Percentiles rank a stretch among this genome's conserved stretches.
Evolutionary conservation across 2,329 filamentous ascomycete species (phyloP).

Genomic region (Cercospora sesami): DNA sequence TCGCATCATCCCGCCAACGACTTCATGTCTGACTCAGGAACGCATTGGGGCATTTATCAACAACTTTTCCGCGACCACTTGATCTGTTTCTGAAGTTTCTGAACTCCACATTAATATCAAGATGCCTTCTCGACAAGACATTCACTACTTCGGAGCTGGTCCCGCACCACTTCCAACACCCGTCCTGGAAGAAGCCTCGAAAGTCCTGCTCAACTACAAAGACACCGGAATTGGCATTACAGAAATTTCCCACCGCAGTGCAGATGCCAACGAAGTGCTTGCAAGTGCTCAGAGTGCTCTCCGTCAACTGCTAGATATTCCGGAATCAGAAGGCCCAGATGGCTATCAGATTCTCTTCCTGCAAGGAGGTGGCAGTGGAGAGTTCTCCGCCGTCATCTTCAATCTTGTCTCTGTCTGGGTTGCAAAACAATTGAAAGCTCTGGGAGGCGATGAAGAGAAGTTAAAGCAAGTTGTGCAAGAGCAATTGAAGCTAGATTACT

Average conservation of each 20-base stretch:
- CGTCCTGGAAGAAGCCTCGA: constrained; percentile 73
- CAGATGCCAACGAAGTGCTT: constrained; percentile 75
- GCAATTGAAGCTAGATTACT: constrained; percentile 80
- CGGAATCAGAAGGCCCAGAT: constrained; percentile 72
- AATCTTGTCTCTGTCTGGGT: constrained; percentile 86
- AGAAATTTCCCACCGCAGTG: constrained; percentile 86
- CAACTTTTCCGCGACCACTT: not conserved
- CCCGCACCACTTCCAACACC: constrained; percentile 81
- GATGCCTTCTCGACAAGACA: constrained; percentile 72
- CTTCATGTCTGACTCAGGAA: not conserved
- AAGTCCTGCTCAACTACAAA: constrained; percentile 78
- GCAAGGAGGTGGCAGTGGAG: constrained; percentile 80
- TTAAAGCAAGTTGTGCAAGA: constrained; percentile 64
- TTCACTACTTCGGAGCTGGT: constrained; percentile 87
- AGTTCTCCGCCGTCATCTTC: constrained; percentile 81
- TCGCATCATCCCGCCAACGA: not conserved
- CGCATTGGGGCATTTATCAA: not conserved
- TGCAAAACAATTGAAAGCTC: constrained; percentile 49
- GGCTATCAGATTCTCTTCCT: constrained; percentile 88
- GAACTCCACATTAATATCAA: not conserved
- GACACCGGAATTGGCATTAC: constrained; percentile 79
- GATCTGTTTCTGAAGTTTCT: not conserved
- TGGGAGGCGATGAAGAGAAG: constrained; percentile 58
- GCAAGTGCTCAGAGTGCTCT: constrained; percentile 75
- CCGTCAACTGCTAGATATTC: constrained; percentile 73